Conservation (phyloP, 108 stramenopile genomes). For the Asterionellopsis glacialis region DNA sequence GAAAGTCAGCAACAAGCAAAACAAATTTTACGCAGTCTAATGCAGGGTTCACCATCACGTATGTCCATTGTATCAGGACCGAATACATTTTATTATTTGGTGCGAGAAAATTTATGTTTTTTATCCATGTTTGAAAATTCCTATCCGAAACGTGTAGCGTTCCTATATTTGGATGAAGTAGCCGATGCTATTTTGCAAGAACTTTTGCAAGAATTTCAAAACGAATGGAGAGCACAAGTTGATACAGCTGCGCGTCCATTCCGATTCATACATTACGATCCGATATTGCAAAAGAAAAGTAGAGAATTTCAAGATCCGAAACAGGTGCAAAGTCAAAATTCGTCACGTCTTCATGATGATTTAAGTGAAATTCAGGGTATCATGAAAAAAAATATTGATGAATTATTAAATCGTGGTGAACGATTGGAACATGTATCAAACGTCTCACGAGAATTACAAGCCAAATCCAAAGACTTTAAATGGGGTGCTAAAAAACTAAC, state of each 20-base stretch:
- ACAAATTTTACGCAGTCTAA: conserved; percentile 59
- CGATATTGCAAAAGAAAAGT: conserved; percentile 90
- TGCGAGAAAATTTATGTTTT: conserved; percentile 70
- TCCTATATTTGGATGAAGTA: conserved; percentile 94
- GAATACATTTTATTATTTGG: conserved; percentile 84
- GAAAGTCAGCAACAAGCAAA: conserved; percentile 72
- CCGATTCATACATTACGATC: conserved; percentile 89
- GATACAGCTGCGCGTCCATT: conserved; percentile 89
- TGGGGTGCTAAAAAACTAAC: conserved; percentile 89
- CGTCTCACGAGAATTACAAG: conserved; percentile 66
- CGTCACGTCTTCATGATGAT: conserved; percentile 91
- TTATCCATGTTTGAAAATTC: conserved; percentile 65
- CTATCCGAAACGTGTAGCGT: conserved; percentile 96
- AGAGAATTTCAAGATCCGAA: conserved; percentile 90
- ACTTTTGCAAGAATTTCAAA: conserved; percentile 75
- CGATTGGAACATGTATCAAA: conserved; percentile 78
- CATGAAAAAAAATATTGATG: conserved; percentile 92
- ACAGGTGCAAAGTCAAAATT: conserved; percentile 36
- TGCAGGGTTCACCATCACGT: conserved; percentile 40
- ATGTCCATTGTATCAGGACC: conserved; percentile 73
- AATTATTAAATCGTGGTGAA: conserved; percentile 86
- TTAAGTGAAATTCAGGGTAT: conserved; percentile 94
- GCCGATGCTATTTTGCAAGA: conserved; percentile 77
- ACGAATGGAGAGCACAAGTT: conserved; percentile 51
- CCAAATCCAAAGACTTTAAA: conserved; percentile 83